Base-by-base conservation (phyloP, 169 alveolate species). In the Plasmodium ovale region DNA sequence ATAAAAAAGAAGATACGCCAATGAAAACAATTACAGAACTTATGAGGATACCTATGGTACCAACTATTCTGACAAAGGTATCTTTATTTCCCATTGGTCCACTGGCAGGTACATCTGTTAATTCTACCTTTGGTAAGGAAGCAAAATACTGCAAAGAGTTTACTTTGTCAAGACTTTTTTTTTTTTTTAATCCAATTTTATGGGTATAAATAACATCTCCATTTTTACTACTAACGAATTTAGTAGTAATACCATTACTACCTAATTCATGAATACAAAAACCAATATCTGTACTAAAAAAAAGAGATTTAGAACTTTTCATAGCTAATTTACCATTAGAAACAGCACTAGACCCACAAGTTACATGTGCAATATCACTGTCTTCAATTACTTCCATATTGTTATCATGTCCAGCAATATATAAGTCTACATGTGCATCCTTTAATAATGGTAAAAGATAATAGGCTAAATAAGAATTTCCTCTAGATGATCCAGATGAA, bases 361-460 rank as follows among this genome's bases (percentile, higher is more conserved):
- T 65, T 59, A 31, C 47, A 82, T 31, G 87, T 2, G 88, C 73
- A 64, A 94, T 87, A 16, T 64, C 62, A 51, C 29, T 39, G 27
- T 92, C 95, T 62, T 77, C 91, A 31, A 91, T 91, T 23, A 94
- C 88, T 58, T 96, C 98, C 95, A 96, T 92, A 73, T 94, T 96
- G 58, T 87, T 94, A 82, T 96, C 98, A 85, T 95, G 94, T 0
- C 98, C 98, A 12, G 98, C 84, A 42, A 96, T 94, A 89, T 96
- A 96, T 2, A 97, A 97, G 67, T 96, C 98, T 1, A 96, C 98
- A 39, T 95, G 93, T 25, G 97, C 97, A 71, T 94, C 93, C 56
- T 95, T 93, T 56, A 96, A 88, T 14, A 96, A 95, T 1, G 98
- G 98, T 35, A 94, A 93, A 0, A 96, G 87, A 67, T 92, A 84